Conservation (phyloP, 208 protist species). For the Leishmania guyanensis region DNA sequence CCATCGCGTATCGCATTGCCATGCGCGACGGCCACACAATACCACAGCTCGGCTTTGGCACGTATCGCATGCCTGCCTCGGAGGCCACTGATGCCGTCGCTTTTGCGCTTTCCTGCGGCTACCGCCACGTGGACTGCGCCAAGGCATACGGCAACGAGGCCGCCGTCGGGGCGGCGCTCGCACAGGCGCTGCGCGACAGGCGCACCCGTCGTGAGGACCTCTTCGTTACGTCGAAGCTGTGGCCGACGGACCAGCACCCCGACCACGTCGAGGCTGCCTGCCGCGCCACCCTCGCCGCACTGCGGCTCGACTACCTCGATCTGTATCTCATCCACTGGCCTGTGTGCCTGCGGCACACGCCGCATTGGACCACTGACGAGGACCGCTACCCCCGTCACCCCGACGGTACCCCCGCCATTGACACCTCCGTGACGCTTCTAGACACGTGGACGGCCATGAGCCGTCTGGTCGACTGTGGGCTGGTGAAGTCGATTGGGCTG, state of each 20-base stretch:
- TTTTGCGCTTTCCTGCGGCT: constrained; percentile 78
- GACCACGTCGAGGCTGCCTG: constrained; percentile 87
- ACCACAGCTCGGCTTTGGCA: constrained; percentile 90
- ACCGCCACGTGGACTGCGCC: constrained; percentile 91
- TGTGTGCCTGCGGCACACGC: constrained; percentile 72
- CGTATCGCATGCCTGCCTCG: constrained; percentile 66
- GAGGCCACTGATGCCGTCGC: constrained; percentile 55
- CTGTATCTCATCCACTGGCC: constrained; percentile 95
- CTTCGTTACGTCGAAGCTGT: constrained; percentile 95
- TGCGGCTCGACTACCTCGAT: constrained; percentile 91
- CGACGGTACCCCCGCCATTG: constrained; percentile 46
- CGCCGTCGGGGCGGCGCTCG: constrained; percentile 84
- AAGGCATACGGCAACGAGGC: constrained; percentile 92
- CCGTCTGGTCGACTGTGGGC: constrained; percentile 76
- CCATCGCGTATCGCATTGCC: constrained; percentile 35
- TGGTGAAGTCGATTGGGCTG: constrained; percentile 90
- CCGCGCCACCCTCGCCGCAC: constrained; percentile 71
- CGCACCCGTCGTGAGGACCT: constrained; percentile 85
- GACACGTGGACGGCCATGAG: constrained; percentile 92
- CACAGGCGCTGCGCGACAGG: constrained; percentile 40
- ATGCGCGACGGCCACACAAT: constrained; percentile 65
- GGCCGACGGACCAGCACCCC: constrained; percentile 93
- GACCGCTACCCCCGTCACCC: constrained; percentile 72
- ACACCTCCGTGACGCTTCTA: constrained; percentile 49
- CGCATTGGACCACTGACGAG: constrained; percentile 45